Percentiles rank a stretch among this genome's conserved stretches.
Conservation (phyloP, 148 eudicot species). For the Rhododendron henanense region DNA sequence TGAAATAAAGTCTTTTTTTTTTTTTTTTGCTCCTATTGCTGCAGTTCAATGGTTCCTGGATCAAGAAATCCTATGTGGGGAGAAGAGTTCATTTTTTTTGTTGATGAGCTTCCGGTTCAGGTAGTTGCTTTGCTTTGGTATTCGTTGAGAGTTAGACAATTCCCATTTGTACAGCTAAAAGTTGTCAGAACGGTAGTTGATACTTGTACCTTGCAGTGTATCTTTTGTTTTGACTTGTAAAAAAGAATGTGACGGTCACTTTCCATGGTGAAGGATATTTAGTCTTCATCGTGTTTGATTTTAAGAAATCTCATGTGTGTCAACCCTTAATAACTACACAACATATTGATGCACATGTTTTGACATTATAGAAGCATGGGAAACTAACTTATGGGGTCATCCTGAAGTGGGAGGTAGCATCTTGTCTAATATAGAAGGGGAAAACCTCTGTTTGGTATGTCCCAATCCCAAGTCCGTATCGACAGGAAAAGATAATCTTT, state of each 20-base stretch:
- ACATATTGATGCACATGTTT: background rate
- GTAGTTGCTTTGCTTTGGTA: constrained; percentile 31
- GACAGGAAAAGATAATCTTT: background rate
- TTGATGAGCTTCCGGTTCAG: constrained; percentile 81
- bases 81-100: constrained; percentile 86
- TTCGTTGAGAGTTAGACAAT: background rate
- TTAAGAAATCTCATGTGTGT: background rate
- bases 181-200: background rate
- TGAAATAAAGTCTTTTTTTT: background rate
- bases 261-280: background rate
- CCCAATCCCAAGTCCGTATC: background rate
- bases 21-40: constrained; percentile 5
- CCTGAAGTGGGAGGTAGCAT: background rate
- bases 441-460: background rate
- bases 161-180: background rate
- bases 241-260: background rate
- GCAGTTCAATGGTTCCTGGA: constrained; percentile 96
- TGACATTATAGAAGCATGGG: background rate
- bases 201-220: background rate
- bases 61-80: constrained; percentile 99
- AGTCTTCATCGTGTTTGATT: background rate
- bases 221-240: background rate
- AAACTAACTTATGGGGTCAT: background rate
- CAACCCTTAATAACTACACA: background rate
- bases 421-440: background rate